Evolutionary conservation across 2,329 filamentous ascomycete genomes (phyloP).

Genomic region (Colletotrichum sublineola): DNA sequence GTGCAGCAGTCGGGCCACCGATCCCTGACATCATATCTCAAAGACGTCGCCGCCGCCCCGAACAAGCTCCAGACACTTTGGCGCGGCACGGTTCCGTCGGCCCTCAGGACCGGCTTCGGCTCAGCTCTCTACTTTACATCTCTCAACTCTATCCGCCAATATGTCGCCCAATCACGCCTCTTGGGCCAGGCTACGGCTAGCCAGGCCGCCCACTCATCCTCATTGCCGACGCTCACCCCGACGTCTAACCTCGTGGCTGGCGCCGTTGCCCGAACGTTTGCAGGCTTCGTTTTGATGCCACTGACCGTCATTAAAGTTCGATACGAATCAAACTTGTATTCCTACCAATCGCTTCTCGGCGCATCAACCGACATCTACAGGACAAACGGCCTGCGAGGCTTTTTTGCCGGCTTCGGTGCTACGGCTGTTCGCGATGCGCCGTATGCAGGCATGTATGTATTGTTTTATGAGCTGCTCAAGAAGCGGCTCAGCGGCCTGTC

Average conservation of each 20-base stretch:
- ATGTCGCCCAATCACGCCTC: constrained; percentile 55
- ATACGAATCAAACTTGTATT: constrained; percentile 90
- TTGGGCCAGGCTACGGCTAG: constrained; percentile 40
- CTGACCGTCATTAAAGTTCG: constrained; percentile 97
- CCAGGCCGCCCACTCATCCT: constrained; percentile 68
- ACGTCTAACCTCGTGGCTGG: constrained; percentile 88
- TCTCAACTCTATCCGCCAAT: constrained; percentile 85
- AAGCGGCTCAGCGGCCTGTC: constrained; percentile 62
- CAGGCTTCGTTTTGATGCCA: constrained; percentile 94
- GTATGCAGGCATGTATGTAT: constrained; percentile 93
- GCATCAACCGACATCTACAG: constrained; percentile 82
- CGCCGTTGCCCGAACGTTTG: constrained; percentile 84
- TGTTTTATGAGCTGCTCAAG: constrained; percentile 92
- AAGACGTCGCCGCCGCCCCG: constrained; percentile 76
- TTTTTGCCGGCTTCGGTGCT: constrained; percentile 94
- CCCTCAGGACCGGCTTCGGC: constrained; percentile 92
- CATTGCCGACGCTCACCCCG: constrained; percentile 85
- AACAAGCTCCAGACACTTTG: constrained; percentile 79
- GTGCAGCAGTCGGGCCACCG: constrained; percentile 87
- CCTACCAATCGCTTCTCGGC: constrained; percentile 80
- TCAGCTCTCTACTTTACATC: constrained; percentile 94
- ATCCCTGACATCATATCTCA: constrained; percentile 77
- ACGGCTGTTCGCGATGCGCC: constrained; percentile 96
- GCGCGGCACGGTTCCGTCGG: constrained; percentile 92
- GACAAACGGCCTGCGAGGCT: constrained; percentile 81